These are phyloP conservation scores for Cyamopsis tetragonoloba DNA, from an alignment of 306 rosid genomes.

Conservation along the genomic window DNA sequence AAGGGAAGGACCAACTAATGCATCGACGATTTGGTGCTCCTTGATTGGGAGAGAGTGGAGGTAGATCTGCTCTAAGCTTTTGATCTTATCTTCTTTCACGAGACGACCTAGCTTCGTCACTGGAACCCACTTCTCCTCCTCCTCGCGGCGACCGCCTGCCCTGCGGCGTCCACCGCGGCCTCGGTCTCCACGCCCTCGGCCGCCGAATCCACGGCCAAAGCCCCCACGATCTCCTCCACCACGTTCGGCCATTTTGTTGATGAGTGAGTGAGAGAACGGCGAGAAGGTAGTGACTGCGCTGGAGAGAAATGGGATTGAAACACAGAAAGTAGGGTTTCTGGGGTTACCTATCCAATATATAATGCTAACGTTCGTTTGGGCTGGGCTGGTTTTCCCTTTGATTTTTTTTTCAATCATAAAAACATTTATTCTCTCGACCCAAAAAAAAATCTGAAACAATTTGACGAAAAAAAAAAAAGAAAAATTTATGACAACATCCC, in stretches of 20 bases:
- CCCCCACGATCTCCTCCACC: slow-evolving; percentile 35
- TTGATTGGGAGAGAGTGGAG: slow-evolving; percentile 37
- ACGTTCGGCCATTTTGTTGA: slow-evolving; percentile 25
- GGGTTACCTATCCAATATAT: no score
- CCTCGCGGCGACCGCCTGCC: slow-evolving; percentile 5
- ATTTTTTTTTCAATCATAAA: no score
- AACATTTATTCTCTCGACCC: no score
- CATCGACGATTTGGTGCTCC: slow-evolving; percentile 31
- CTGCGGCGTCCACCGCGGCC: slow-evolving; percentile 30
- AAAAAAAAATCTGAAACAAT: no score
- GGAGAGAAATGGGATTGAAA: background rate
- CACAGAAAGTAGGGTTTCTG: background rate
- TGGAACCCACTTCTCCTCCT: slow-evolving; percentile 37
- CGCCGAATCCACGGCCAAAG: slow-evolving; percentile 26
- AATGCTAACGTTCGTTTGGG: no score
- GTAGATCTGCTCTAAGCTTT: slow-evolving; percentile 29
- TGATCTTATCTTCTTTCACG: slow-evolving; percentile 22
- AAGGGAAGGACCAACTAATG: slow-evolving; percentile 14
- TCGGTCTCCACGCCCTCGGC: slow-evolving; percentile 20
- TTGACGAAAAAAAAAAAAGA: no score
- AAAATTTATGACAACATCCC: no score
- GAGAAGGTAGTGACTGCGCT: background rate
- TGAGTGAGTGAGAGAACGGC: background rate
- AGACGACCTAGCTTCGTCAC: slow-evolving; percentile 36
- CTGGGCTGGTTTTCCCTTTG: no score